Base-by-base conservation (phyloP, 176 grass and related monocot species). In the Leersia perrieri region DNA sequence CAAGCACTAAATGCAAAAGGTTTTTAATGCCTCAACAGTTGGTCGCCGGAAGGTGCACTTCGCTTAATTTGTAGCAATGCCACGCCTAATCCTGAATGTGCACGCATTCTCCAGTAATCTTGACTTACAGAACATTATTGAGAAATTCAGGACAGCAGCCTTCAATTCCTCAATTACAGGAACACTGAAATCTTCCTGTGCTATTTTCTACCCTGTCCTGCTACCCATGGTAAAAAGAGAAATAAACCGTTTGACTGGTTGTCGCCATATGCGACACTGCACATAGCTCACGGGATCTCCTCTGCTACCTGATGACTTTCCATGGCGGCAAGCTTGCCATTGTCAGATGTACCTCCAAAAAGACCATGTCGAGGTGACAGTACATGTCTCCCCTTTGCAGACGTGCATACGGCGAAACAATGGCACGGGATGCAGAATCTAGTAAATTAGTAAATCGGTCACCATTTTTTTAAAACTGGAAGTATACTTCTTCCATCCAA, bases 1-100 rank as follows among this genome's bases (percentile, higher is more conserved):
- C 7, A 8, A 49, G 77, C 64, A 63, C 71, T 85, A 75, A 89
- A 82, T 85, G 87, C 72, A 11, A 9, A 7, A 51, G 16, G 57
- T 27, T 89, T 63, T 58, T 66, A 89, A 81, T 76, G 87, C 58
- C 57, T 60, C 16, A 14, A 1, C n/a, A 15, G 36, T 64, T 77
- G 60, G 72, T 66, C 75, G 82, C 82, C 33, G 22, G 33, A 63
- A 40, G 23, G 15, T 30, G 7, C 9, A 51, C 25, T 28, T 58
- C 47, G 28, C 0, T 35, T 30, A 25, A 60, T 9, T 7, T 2
- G 1, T 26, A 49, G 63, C 72, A 82, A 75, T 15, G 30, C 16
- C 58, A 4, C 42, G 2, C 65, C 73, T 70, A 68, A 77, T 39
- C 72, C 30, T 35, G 34, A 5, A 67, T 67, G 29, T 15, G 26